A percentile compares a stretch with the other conserved stretches of the same genome.
These are phyloP conservation scores for Platanthera zijinensis DNA, from an alignment of 106 monocot species.

Conservation along the genomic window DNA sequence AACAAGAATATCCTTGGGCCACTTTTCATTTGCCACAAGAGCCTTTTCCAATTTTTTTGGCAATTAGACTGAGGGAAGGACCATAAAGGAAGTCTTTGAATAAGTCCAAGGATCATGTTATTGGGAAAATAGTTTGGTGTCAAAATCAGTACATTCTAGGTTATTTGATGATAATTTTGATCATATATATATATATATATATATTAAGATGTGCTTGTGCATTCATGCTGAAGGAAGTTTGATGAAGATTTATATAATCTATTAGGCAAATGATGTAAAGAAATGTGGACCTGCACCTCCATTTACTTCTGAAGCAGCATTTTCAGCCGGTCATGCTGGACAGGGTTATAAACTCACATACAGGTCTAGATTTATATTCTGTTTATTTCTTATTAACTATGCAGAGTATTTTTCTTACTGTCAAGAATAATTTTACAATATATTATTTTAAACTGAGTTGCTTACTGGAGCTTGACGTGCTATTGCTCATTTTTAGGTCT, in stretches of 20 bases:
- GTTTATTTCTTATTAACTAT: background rate
- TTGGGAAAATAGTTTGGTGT: too few relatives aligned
- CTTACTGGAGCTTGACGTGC: background rate
- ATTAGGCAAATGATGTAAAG: constrained; percentile 45
- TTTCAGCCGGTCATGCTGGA: constrained; percentile 19
- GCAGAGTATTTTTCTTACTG: background rate
- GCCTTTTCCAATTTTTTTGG: too few relatives aligned
- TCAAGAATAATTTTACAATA: background rate
- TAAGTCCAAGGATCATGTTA: too few relatives aligned
- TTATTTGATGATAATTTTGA: too few relatives aligned
- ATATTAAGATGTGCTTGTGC: too few relatives aligned
- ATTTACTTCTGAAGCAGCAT: constrained; percentile 19
- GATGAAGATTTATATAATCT: background rate
- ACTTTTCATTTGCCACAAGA: background rate
- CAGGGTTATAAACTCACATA: constrained; percentile 55
- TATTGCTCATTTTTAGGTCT: constrained; percentile 34
- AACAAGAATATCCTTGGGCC: background rate
- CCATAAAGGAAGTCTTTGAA: too few relatives aligned
- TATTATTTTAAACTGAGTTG: background rate
- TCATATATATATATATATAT: too few relatives aligned
- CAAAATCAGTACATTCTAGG: too few relatives aligned
- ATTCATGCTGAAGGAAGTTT: background rate
- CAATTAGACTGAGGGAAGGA: too few relatives aligned
- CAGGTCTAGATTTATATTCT: constrained; percentile 32
- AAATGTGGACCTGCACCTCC: constrained; percentile 15